These are phyloP conservation scores for Dichomitus squalens DNA, from an alignment of 1,284 basidiomycete genomes.

Conservation along the genomic window DNA sequence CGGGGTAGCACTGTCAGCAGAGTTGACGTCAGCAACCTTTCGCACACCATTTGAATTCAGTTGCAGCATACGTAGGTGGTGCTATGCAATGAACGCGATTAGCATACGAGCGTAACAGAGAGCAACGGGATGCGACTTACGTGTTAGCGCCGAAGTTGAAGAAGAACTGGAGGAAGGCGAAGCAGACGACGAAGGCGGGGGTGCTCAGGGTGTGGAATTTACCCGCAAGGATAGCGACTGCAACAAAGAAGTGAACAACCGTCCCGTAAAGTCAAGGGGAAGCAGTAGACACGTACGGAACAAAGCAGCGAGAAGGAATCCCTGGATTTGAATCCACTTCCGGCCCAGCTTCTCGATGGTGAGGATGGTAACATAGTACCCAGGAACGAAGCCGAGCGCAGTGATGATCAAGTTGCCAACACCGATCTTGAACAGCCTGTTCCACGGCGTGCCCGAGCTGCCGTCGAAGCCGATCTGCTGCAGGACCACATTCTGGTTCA, in stretches of 20 bases:
- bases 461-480: slow-evolving; percentile 70
- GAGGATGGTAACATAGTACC: slow-evolving; percentile 71
- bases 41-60: background rate
- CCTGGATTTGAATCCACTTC: slow-evolving; percentile 78
- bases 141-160: slow-evolving; percentile 90
- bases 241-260: background rate
- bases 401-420: slow-evolving; percentile 74
- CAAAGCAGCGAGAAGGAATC: slow-evolving; percentile 71
- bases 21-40: background rate
- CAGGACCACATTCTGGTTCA: slow-evolving; percentile 77
- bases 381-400: slow-evolving; percentile 74
- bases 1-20: slow-evolving; percentile 60
- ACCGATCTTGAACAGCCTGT: slow-evolving; percentile 63
- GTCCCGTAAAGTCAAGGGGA: too few relatives aligned
- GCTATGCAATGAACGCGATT: slow-evolving; percentile 27
- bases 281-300: slow-evolving; percentile 50
- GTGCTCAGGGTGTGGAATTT: slow-evolving; percentile 64
- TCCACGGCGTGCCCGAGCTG: slow-evolving; percentile 56
- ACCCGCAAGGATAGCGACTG: slow-evolving; percentile 67
- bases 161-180: slow-evolving; percentile 72
- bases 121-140: slow-evolving; percentile 36
- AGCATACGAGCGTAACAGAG: background rate
- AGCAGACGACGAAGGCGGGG: slow-evolving; percentile 71
- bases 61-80: slow-evolving; percentile 54
- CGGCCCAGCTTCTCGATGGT: slow-evolving; percentile 75